These are phyloP conservation scores for Platanus orientalis DNA, from an alignment of 164 flowering plant genomes.

Conservation along the genomic window DNA sequence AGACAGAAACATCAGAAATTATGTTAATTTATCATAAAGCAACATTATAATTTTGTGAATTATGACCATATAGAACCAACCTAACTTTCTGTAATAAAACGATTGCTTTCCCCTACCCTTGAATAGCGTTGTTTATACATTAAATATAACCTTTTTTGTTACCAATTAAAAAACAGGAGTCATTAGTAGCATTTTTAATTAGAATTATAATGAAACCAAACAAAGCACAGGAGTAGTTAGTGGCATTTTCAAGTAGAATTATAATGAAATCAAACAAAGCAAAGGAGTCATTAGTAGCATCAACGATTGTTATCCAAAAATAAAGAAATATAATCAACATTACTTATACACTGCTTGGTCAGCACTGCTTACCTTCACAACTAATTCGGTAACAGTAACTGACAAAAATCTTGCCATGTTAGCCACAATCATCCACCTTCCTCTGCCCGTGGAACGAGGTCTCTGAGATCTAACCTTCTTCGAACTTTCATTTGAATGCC, in stretches of 20 bases:
- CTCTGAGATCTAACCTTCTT: slow-evolving; percentile 43
- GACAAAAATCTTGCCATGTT: slow-evolving; percentile 93
- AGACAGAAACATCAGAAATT: too few relatives aligned
- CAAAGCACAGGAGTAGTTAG: not conserved
- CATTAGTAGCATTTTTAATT: too few relatives aligned
- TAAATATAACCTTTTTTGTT: too few relatives aligned
- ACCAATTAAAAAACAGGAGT: too few relatives aligned
- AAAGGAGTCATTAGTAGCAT: not conserved
- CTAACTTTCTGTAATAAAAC: too few relatives aligned
- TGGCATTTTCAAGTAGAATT: not conserved
- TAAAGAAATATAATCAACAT: not conserved
- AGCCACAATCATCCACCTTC: slow-evolving; percentile 91
- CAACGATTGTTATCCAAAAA: not conserved
- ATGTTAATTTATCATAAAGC: too few relatives aligned
- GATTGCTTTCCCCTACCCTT: too few relatives aligned
- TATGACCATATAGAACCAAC: too few relatives aligned
- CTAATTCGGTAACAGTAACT: slow-evolving; percentile 72
- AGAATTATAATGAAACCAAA: not conserved
- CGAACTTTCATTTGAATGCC: slow-evolving; percentile 47
- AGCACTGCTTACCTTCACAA: slow-evolving; percentile 57
- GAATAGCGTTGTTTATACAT: too few relatives aligned
- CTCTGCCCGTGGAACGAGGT: slow-evolving; percentile 71
- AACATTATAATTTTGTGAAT: too few relatives aligned
- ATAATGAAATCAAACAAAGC: not conserved
- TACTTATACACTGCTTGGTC: not conserved